A percentile compares a stretch with the other conserved stretches of the same genome.
phyloP scores from a whole-genome alignment of 805 yeast genomes.

The Starmerella etchellsii region DNA sequence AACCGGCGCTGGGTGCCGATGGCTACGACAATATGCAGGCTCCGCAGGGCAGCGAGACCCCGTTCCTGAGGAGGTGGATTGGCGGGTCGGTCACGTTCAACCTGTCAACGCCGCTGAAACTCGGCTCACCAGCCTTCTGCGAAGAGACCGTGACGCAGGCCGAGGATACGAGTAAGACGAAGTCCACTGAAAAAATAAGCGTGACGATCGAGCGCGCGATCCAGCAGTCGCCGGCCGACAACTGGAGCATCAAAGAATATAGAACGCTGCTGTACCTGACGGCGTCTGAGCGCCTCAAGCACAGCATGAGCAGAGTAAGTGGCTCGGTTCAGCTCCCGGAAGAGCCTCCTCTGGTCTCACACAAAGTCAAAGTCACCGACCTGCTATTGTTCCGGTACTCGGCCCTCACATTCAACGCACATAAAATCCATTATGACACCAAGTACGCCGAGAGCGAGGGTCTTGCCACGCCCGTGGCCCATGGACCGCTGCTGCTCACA shows the following conservation, averaged over 20 bases:
- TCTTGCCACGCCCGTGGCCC: slow-evolving; percentile 51
- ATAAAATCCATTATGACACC: slow-evolving; percentile 64
- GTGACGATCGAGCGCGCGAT: slow-evolving; percentile 47
- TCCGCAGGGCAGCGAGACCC: slow-evolving; percentile 32
- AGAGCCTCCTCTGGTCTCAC: not conserved
- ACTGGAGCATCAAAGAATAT: slow-evolving; percentile 36
- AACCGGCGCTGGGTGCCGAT: slow-evolving; percentile 42
- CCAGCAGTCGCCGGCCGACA: slow-evolving; percentile 18
- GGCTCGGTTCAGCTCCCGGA: not conserved
- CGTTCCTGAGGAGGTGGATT: slow-evolving; percentile 62
- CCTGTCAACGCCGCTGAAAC: slow-evolving; percentile 25
- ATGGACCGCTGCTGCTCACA: slow-evolving; percentile 69
- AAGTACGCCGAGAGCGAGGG: slow-evolving; percentile 36
- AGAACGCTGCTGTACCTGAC: slow-evolving; percentile 50
- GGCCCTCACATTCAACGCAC: slow-evolving; percentile 70
- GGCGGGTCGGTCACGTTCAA: slow-evolving; percentile 46
- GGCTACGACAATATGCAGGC: slow-evolving; percentile 76
- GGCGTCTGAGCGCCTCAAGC: not conserved
- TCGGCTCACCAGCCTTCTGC: slow-evolving; percentile 36
- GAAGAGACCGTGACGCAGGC: slow-evolving; percentile 36
- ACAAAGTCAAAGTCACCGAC: slow-evolving; percentile 20
- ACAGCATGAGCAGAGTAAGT: too few species aligned
- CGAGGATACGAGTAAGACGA: slow-evolving; percentile 1
- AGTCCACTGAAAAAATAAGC: slow-evolving; percentile 22
- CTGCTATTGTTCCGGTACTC: slow-evolving; percentile 49